These are phyloP conservation scores for Boletus edulis DNA, from an alignment of 768 basidiomycete genomes.

Conservation along the genomic window DNA sequence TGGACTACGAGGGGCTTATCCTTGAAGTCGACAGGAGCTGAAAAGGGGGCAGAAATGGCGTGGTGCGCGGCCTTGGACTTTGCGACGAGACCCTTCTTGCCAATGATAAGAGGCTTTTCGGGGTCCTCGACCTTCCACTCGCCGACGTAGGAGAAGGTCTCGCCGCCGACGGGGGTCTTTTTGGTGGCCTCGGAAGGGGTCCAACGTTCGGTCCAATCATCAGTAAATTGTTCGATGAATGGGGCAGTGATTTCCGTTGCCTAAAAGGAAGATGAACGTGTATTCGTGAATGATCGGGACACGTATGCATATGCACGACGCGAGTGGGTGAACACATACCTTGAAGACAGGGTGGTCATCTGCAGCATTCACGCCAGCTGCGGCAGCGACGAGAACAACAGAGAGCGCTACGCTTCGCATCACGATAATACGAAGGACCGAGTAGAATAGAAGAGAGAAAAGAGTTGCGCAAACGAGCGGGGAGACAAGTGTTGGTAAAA, in stretches of 20 bases:
- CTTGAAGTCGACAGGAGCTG: constrained; percentile 72
- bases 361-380: constrained; percentile 58
- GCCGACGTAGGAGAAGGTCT: constrained; percentile 97
- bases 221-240: constrained; percentile 96
- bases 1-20: constrained; percentile 89
- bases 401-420: constrained; percentile 92
- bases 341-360: constrained; percentile 68
- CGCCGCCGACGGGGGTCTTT: constrained; percentile 93
- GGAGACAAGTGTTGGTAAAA: constrained; percentile 30
- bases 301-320: constrained; percentile 8
- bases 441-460: constrained; percentile 36
- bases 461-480: constrained; percentile 34
- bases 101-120: constrained; percentile 67
- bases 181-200: constrained; percentile 96
- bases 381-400: constrained; percentile 63
- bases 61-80: constrained; percentile 98
- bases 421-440: constrained; percentile 62
- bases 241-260: constrained; percentile 77
- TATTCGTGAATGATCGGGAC: neutral
- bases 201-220: constrained; percentile 90
- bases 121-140: constrained; percentile 96
- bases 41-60: constrained; percentile 94
- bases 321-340: constrained; percentile 38
- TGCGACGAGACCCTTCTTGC: constrained; percentile 90
- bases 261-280: constrained; percentile 37